Percentiles rank a stretch among this genome's conserved stretches.
Conservation (phyloP, 2,329 filamentous ascomycete species). For the Neobulgaria alba region DNA sequence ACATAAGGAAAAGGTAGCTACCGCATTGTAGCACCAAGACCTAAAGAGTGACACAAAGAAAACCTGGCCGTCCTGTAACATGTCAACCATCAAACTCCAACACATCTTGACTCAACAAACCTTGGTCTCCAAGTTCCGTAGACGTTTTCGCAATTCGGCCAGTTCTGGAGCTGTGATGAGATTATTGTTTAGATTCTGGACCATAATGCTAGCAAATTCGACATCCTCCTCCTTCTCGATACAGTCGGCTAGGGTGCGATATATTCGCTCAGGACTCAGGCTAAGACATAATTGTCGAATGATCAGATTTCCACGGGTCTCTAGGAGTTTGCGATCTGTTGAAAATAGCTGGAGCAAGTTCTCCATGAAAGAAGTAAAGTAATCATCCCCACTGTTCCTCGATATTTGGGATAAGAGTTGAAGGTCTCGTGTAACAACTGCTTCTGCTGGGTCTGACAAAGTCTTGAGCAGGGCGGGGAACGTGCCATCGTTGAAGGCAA, state of each 20-base stretch:
- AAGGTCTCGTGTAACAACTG: conserved; percentile 89
- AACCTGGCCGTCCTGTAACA: conserved; percentile 71
- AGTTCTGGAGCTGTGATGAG: conserved; percentile 95
- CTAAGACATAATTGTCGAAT: conserved; percentile 92
- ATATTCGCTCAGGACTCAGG: conserved; percentile 89
- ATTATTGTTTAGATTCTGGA: conserved; percentile 98
- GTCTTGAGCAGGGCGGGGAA: conserved; percentile 96
- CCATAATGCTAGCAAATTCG: conserved; percentile 99
- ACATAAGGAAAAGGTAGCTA: conserved; percentile 93
- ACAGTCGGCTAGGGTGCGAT: conserved; percentile 89
- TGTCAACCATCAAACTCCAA: conserved; percentile 8
- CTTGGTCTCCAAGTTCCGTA: conserved; percentile 84
- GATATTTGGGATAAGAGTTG: conserved; percentile 94
- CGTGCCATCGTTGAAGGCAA: conserved; percentile 94
- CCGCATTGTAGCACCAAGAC: conserved; percentile 97
- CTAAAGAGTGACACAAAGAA: conserved; percentile 93
- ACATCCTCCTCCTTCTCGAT: conserved; percentile 97
- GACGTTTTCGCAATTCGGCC: conserved; percentile 77
- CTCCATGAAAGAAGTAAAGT: conserved; percentile 98
- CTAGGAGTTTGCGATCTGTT: conserved; percentile 82
- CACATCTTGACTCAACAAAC: conserved; percentile 33
- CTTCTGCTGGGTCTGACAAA: conserved; percentile 87
- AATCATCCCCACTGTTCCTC: conserved; percentile 90
- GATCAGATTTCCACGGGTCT: conserved; percentile 90
- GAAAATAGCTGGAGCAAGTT: conserved; percentile 92